These are phyloP conservation scores for Umbelopsis ramanniana DNA, from an alignment of 192 early-diverging fungal genomes.

Conservation along the genomic window DNA sequence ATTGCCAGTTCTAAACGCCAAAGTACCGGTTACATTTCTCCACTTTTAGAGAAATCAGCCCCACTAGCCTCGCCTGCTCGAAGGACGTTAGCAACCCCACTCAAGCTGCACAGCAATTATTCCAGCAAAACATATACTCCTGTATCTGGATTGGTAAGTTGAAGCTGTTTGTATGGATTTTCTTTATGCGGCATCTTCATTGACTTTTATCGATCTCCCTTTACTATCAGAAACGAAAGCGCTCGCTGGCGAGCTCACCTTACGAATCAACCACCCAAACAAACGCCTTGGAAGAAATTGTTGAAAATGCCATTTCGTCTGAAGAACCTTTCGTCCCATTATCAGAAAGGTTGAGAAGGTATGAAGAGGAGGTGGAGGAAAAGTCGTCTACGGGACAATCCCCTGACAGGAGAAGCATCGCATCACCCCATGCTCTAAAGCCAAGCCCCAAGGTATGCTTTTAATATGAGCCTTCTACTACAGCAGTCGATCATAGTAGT, in stretches of 20 bases:
- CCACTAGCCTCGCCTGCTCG: background rate
- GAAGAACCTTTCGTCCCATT: conserved; percentile 10
- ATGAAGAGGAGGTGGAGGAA: conserved; percentile 8
- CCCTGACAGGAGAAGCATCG: background rate
- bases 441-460: background rate
- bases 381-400: background rate
- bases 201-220: too few relatives aligned
- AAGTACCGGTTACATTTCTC: background rate
- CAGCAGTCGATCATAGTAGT: background rate
- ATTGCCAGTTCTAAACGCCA: background rate
- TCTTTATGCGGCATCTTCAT: background rate
- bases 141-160: background rate
- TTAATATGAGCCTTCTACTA: background rate
- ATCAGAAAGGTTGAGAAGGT: conserved; percentile 9
- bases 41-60: background rate
- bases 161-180: background rate
- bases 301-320: background rate
- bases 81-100: background rate
- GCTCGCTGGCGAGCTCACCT: conserved; percentile 23
- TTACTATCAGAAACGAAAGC: background rate
- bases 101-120: background rate
- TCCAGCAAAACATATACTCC: background rate
- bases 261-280: conserved; percentile 12
- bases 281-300: conserved; percentile 7
- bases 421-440: background rate